Base-by-base conservation (phyloP, 352 stramenopile genomes). In the Phytopythium aichiense region DNA sequence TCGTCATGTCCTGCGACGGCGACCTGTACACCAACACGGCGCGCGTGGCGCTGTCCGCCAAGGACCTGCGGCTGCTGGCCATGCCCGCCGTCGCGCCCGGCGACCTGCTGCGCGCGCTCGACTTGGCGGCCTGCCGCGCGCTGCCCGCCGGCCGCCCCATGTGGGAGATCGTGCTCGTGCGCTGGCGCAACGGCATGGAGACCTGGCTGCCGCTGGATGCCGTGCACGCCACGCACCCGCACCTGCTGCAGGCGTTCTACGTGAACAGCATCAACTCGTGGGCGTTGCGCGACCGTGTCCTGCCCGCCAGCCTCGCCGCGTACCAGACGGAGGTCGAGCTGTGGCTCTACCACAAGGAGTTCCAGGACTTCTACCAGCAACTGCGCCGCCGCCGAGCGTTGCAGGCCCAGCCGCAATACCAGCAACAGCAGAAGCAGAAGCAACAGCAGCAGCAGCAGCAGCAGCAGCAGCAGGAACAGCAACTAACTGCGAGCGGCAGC, bases 231-330 rank as follows among this genome's bases (percentile, higher is more conserved):
- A 71, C 68, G 30, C 69, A 76, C 8, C 38, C 69, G 18, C 60
- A 79, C 12, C 55, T 90, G 49, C 61, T 92, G 50, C 80, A 92
- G 56, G 76, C 84, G 56, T 89, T 92, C 60, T 92, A 89, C 53
- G 81, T 91, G 46, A 89, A 84, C 56, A 86, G 65, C 30, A 76
- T 89, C 63, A 92, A 92, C 62, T 92, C 83, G 40, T 92, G 83
- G 83, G 69, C 59, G 7, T 83, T 89, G 46, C 69, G 74, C 38
- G 57, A 69, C 25, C 81, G 83, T 35, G 60, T 91, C 30, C 64
- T 73, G 31, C 63, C 67, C 2, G 58, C 68, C 12, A 88, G 70
- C 37, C 67, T 87, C 13, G 48, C 43, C 16, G 45, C 33, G 3
- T 84, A 75, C 56, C 70, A 66, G 35, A 92, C 83, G 2, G 83